Base-by-base conservation (phyloP, 208 protist genomes). In the Crithidia acanthocephali region DNA sequence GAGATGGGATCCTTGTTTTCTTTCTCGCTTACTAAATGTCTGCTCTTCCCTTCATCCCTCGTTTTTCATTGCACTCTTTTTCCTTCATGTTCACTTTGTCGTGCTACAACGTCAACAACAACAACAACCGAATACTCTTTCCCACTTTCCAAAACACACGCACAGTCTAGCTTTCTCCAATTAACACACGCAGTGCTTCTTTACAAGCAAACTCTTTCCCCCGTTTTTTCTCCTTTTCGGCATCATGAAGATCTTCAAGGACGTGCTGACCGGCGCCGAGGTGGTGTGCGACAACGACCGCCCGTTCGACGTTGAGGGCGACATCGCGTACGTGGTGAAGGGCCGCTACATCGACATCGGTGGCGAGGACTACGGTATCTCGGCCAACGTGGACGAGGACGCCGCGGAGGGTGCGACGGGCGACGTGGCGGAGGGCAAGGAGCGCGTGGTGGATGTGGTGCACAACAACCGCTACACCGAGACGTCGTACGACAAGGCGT, bases 401-500 rank as follows among this genome's bases (percentile, higher is more conserved):
- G 89, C 90, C 44, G 91, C 64, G 23, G 90, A 95, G 76, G 91
- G 88, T 28, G 91, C 90, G 61, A 91, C 86, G 23, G 88, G 90
- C 48, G 91, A 95, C 16, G 83, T 92, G 51, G 88, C 79, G 47
- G 81, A 92, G 50, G 79, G 81, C 68, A 92, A 93, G 81, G 62
- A 91, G 75, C 88, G 85, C 40, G 91, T 95, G 28, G 76, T 97
- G 32, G 92, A 98, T 74, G 68, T 97, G 48, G 85, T 97, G 76
- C 50, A 96, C 90, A 90, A 88, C 78, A 94, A 95, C 79, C 87
- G 90, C 75, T 95, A 96, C 84, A 90, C 83, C 90, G 95, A 44
- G 86, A 97, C 92, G 45, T 87, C 68, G 76, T 98, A 96, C 84
- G 94, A 98, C 87, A 98, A 98, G n/a, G 85, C 86, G 58, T 87